A percentile compares a stretch with the other conserved stretches of the same genome.
Conservation (phyloP, 768 basidiomycete species). For the Mycena filopes region DNA sequence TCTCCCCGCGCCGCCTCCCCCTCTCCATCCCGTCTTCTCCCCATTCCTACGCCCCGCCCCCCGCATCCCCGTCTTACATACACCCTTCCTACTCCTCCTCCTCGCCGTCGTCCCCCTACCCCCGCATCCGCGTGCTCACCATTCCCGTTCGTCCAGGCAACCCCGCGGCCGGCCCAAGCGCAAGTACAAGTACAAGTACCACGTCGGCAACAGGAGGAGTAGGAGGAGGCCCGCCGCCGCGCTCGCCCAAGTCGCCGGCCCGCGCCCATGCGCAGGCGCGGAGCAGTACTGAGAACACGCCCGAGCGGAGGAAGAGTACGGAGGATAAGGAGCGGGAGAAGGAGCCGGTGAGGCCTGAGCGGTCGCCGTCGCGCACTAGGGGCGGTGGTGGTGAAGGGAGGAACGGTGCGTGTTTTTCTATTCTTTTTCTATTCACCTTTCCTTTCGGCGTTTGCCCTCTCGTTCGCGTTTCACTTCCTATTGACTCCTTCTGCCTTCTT, state of each 20-base stretch:
- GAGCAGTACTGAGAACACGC: too few species aligned
- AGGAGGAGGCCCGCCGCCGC: not conserved
- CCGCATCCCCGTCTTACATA: not conserved
- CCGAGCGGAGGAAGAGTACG: too few species aligned
- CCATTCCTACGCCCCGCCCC: not conserved
- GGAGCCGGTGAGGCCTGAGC: too few species aligned
- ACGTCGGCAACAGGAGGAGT: not conserved
- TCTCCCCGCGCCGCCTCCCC: not conserved
- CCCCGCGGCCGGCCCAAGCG: not conserved
- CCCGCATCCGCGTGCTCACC: constrained; percentile 8
- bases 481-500: not conserved
- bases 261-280: too few species aligned
- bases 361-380: not conserved
- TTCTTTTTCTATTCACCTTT: not conserved
- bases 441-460: not conserved
- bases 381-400: not conserved
- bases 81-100: not conserved
- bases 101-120: not conserved
- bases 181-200: not conserved
- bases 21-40: not conserved
- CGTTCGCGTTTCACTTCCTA: not conserved
- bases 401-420: constrained; percentile 2
- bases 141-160: not conserved
- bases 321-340: too few species aligned
- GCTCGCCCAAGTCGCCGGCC: constrained; percentile 6